Evolutionary conservation across 192 early-diverging fungal genomes (phyloP), one percentile per base, ranked within the genome.

Genomic region (Coemansia pectinata): DNA sequence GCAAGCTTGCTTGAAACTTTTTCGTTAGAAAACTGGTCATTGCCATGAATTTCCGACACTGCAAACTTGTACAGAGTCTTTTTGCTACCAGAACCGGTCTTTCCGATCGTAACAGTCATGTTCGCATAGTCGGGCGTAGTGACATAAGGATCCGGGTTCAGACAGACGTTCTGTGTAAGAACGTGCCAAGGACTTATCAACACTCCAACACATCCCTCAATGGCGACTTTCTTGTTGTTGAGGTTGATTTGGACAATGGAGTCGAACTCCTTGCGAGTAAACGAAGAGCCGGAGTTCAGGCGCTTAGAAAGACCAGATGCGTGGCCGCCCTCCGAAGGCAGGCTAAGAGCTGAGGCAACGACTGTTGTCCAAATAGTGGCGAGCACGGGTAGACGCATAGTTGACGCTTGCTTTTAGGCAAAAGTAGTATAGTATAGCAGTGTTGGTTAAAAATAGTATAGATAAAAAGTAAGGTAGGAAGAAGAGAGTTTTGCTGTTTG

Each of bases 141-240:
- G 44, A 5, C 38, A 1, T 53, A 9, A 7, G 60, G 62, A 5
- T 33, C 55, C 2, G 61, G 59, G 9, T 34, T 29, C 6, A 58
- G 10, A 15, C 55, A 58, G 31, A 31, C 55, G 17, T 33, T 33
- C 17, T 58, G 55, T 0, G 68, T 70, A n/a, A 70, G 68, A 31
- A 70, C 59, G 38, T 40, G 62, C 31, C 62, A 62, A 6, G 68
- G 60, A 6, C 60, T 61, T 40, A 70, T 70, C 7, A 70, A 48
- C 11, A 70, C 68, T 34, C 68, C 68, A 5, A 60, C 62, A 27
- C 68, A 70, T 23, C 68, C 68, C 5, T 70, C 14, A 23, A 70
- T 62, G 11, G 25, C 38, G 4, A 19, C 15, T 2, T 31, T 48
- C 27, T 42, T 44, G 34, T 39, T 62, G 0, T 31, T 45, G 14